Percentiles rank a stretch among this genome's conserved stretches.
Evolutionary conservation across 192 early-diverging fungal genomes (phyloP).

Genomic region (Gigaspora rosea): DNA sequence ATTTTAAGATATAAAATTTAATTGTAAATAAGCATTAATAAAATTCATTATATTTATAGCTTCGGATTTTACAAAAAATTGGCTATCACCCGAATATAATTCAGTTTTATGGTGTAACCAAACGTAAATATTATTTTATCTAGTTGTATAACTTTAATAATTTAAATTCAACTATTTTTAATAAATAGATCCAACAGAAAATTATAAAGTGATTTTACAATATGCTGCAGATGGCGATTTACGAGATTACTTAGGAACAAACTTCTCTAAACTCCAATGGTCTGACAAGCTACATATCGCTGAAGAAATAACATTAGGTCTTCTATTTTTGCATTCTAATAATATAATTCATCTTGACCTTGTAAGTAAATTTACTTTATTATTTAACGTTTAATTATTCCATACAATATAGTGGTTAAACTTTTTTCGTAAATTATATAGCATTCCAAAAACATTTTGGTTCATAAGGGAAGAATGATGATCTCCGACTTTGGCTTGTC

Average conservation of each 20-base stretch:
- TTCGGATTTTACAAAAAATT: no score
- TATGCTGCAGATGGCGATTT: slow-evolving; percentile 38
- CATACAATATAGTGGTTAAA: no score
- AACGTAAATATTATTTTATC: no score
- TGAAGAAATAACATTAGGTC: slow-evolving; percentile 34
- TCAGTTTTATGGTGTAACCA: no score
- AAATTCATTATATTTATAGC: no score
- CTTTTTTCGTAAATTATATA: not conserved
- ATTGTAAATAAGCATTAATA: no score
- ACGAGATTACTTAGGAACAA: slow-evolving; percentile 37
- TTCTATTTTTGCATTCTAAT: slow-evolving; percentile 32
- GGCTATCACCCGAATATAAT: no score
- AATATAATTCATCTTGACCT: not conserved
- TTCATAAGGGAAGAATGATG: not conserved
- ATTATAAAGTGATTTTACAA: slow-evolving; percentile 9
- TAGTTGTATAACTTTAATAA: not conserved
- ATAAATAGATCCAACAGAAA: not conserved
- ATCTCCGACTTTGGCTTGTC: not conserved
- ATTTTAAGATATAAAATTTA: not conserved
- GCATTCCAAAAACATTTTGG: slow-evolving; percentile 1
- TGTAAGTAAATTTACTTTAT: not conserved
- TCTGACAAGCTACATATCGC: slow-evolving; percentile 38
- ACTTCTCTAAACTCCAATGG: slow-evolving; percentile 40
- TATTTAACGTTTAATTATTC: not conserved
- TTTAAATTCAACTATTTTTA: no score